Percentiles rank a stretch among this genome's conserved stretches.
These are phyloP conservation scores for Solanum appendiculatum DNA, from an alignment of 257 asterid genomes.

Conservation along the genomic window DNA sequence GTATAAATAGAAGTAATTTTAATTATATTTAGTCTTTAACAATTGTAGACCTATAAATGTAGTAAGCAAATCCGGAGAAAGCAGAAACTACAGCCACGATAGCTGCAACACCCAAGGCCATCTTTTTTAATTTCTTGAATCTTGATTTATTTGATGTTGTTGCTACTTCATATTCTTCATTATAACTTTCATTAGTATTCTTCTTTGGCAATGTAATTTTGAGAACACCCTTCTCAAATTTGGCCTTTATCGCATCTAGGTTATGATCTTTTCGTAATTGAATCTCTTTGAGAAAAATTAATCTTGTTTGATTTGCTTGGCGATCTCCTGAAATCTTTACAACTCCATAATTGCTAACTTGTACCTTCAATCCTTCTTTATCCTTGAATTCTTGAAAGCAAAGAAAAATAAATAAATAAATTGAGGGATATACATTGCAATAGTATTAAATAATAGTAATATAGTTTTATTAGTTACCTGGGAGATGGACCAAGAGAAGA, in stretches of 20 bases:
- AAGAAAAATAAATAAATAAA: neutral
- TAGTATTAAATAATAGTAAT: neutral
- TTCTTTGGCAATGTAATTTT: conserved; percentile 35
- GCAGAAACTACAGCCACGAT: neutral
- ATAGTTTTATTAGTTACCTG: neutral
- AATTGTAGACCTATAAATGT: neutral
- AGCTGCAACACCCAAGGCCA: neutral
- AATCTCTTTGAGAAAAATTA: conserved; percentile 22
- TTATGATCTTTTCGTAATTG: conserved; percentile 13
- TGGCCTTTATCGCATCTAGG: conserved; percentile 25
- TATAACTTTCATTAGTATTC: neutral
- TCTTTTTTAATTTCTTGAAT: neutral
- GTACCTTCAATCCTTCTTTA: conserved; percentile 44
- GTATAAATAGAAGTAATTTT: neutral
- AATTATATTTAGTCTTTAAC: neutral
- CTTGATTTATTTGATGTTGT: neutral
- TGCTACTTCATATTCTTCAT: neutral
- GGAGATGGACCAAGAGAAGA: neutral
- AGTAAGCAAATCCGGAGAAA: neutral
- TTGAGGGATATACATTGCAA: neutral
- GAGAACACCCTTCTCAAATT: conserved; percentile 21
- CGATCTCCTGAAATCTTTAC: conserved; percentile 38
- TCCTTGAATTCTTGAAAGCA: conserved; percentile 34
- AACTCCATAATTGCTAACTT: conserved; percentile 27
- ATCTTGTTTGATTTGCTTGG: conserved; percentile 5